Evolutionary conservation across 345 rosid genomes (phyloP).

Genomic region (Euphorbia peplus): DNA sequence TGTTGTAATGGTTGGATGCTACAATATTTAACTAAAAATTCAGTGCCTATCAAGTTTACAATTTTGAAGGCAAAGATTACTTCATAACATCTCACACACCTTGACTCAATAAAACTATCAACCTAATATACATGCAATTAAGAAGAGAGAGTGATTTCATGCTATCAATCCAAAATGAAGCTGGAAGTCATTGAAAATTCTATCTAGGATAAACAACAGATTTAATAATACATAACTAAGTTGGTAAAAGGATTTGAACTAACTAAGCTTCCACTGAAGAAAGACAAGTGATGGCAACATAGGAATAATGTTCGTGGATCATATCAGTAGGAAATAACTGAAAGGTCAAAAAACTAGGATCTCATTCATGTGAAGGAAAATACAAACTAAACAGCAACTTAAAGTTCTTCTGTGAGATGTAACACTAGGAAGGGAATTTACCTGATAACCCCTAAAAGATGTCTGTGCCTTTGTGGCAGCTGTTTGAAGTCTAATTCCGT

Average conservation of each 20-base stretch:
- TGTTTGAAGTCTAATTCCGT: constrained; percentile 41
- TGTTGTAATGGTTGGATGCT: neutral
- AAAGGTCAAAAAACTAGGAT: neutral
- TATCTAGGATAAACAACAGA: too few species aligned
- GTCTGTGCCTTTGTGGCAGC: constrained; percentile 69
- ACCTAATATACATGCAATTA: neutral
- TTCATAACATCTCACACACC: neutral
- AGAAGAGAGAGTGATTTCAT: neutral
- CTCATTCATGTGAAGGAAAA: neutral
- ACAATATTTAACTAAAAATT: neutral
- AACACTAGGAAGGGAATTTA: constrained; percentile 24
- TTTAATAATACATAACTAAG: too few species aligned
- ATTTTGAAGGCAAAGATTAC: neutral
- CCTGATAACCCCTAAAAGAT: constrained; percentile 73
- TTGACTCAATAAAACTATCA: neutral
- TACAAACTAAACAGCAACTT: neutral
- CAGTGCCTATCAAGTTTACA: neutral
- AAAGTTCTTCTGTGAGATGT: neutral
- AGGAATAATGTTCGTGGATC: neutral
- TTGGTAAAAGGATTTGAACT: too few species aligned
- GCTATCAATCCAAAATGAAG: too few species aligned
- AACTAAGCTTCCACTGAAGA: neutral
- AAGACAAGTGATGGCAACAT: neutral
- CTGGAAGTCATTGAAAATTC: too few species aligned
- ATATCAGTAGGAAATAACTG: neutral